A percentile compares a stretch with the other conserved stretches of the same genome.
Conservation (phyloP, 108 stramenopile genomes). For the Nannochloropsis salina region DNA sequence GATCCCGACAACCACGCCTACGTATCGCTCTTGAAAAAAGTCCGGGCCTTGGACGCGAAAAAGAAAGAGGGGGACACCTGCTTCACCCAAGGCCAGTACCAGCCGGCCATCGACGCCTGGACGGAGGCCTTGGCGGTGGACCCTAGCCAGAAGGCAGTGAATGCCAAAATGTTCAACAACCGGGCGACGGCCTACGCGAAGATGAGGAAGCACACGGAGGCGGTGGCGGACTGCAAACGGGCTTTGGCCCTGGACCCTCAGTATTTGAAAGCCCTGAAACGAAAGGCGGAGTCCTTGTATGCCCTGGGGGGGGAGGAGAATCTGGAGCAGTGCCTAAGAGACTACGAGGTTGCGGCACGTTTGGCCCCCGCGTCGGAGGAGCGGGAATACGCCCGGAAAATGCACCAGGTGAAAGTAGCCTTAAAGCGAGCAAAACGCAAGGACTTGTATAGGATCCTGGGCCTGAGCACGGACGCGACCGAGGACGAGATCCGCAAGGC, state of each 20-base stretch:
- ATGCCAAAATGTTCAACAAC: slow-evolving; percentile 57
- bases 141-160: slow-evolving; percentile 45
- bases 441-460: slow-evolving; percentile 45
- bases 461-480: slow-evolving; percentile 55
- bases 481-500: slow-evolving; percentile 73
- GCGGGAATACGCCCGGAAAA: slow-evolving; percentile 40
- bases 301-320: slow-evolving; percentile 52
- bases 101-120: slow-evolving; percentile 50
- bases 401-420: slow-evolving; percentile 44
- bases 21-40: slow-evolving; percentile 36
- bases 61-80: slow-evolving; percentile 55
- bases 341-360: slow-evolving; percentile 52
- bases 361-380: slow-evolving; percentile 45
- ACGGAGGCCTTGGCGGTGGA: slow-evolving; percentile 38
- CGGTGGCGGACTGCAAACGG: slow-evolving; percentile 46
- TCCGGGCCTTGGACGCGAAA: slow-evolving; percentile 41
- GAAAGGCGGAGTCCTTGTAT: slow-evolving; percentile 44
- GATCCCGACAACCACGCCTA: slow-evolving; percentile 48
- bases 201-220: slow-evolving; percentile 45
- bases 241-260: slow-evolving; percentile 52
- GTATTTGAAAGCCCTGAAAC: slow-evolving; percentile 55
- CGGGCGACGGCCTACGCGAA: slow-evolving; percentile 50
- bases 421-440: slow-evolving; percentile 49
- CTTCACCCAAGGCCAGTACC: slow-evolving; percentile 49
- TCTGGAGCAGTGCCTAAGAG: slow-evolving; percentile 49